Base-by-base conservation (phyloP, 1,139 yeast species). In the Sugiyamaella sp. region DNA sequence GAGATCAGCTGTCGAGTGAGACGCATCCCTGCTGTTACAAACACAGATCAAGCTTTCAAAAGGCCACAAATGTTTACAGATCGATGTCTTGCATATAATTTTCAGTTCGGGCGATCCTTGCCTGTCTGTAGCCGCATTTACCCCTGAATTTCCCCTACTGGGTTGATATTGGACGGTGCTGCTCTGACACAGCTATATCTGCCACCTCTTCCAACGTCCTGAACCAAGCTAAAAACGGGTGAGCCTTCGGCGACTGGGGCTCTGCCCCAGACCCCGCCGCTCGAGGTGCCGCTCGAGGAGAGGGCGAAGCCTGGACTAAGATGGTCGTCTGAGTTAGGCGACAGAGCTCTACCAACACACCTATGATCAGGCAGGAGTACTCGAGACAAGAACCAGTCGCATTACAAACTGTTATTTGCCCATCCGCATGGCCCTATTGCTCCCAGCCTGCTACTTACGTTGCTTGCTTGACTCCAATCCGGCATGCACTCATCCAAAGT, bases 1-100 rank as follows among this genome's bases (percentile, higher is more conserved):
- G 49, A 27, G 14, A 57, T 49, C 27, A 51, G 39, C 19, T 46
- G 38, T 10, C 56, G 58, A 24, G 41, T 35, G 2, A 52, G 39
- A 9, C 55, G 49, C 55, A 52, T 52, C 35, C 4, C 35, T 10
- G 8, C 8, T 29, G 35, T 29, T 14, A 29, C 14, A 5, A 12
- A 12, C 4, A 8, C 35, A 29, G 29, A 24, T 10, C 8, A 4
- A 29, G 14, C 35, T n/a, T n/a, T n/a, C n/a, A n/a, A n/a, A n/a
- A n/a, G n/a, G n/a, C n/a, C n/a, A n/a, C n/a, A n/a, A n/a, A n/a
- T n/a, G n/a, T n/a, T n/a, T n/a, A n/a, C 35, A 29, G 35, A 29
- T 29, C 35, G n/a, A 29, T 12, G n/a, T 19, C 21, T n/a, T 39
- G 22, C 27, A 35, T 35, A 16, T 21, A 39, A 39, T 19, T 39